These are phyloP conservation scores for Scheffersomyces cryptocercus DNA, from an alignment of 1,139 yeast species.

Conservation along the genomic window DNA sequence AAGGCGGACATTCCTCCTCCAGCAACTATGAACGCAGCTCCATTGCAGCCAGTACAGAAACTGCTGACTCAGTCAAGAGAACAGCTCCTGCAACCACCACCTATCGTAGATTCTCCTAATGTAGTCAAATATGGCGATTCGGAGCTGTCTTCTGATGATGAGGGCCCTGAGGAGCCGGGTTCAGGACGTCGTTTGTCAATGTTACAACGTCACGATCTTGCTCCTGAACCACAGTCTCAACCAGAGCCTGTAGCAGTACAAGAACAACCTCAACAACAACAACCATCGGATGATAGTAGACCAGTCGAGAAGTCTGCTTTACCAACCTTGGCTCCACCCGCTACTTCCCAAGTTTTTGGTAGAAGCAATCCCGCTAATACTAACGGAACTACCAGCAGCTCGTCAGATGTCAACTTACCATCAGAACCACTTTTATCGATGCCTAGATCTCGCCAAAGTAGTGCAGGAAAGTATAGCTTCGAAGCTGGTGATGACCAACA, in stretches of 20 bases:
- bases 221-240: constrained; percentile 6
- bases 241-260: not conserved
- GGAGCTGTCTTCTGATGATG: constrained; percentile 26
- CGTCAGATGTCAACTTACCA: not conserved
- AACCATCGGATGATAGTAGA: constrained; percentile 1
- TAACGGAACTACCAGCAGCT: constrained; percentile 3
- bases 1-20: not conserved
- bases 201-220: constrained; percentile 36
- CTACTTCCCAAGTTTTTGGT: constrained; percentile 4
- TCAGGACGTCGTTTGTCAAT: constrained; percentile 26
- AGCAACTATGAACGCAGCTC: not conserved
- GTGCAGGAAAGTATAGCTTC: constrained; percentile 39
- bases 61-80: not conserved
- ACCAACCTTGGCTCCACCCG: constrained; percentile 2
- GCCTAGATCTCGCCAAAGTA: constrained; percentile 14
- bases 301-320: not conserved
- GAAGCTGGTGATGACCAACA: constrained; percentile 45
- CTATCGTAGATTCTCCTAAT: constrained; percentile 20
- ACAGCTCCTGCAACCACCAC: constrained; percentile 3
- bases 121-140: constrained; percentile 19
- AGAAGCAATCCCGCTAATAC: constrained; percentile 1
- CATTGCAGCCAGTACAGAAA: not conserved
- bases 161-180: constrained; percentile 19
- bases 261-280: not conserved
- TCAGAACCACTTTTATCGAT: constrained; percentile 4